Percentiles rank a stretch among this genome's conserved stretches.
These are phyloP conservation scores for Boletellus ananas DNA, from an alignment of 768 basidiomycete species.

Conservation along the genomic window DNA sequence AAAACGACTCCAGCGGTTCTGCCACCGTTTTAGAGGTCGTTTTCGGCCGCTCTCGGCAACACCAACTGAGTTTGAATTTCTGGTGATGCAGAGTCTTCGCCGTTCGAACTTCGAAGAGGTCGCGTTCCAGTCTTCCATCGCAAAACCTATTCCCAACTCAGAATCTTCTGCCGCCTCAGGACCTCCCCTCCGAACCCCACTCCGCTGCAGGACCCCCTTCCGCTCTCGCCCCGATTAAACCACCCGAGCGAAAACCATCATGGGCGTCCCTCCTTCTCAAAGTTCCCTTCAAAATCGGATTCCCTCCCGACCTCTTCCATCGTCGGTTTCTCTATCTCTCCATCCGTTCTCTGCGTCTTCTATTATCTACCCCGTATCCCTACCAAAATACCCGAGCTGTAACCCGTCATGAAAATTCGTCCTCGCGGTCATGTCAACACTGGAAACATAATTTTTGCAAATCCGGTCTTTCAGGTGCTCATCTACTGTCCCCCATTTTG, in stretches of 20 bases:
- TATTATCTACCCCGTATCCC: slow-evolving; percentile 30
- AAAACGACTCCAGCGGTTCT: no score
- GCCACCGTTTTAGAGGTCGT: no score
- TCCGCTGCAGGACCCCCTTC: not conserved
- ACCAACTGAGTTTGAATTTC: no score
- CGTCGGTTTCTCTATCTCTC: slow-evolving; percentile 72
- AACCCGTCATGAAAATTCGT: slow-evolving; percentile 37
- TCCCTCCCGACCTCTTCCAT: slow-evolving; percentile 67
- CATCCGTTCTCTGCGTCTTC: slow-evolving; percentile 30
- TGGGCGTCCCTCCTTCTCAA: slow-evolving; percentile 72
- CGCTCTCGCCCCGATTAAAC: slow-evolving; percentile 19
- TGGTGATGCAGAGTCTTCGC: no score
- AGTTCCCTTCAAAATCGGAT: slow-evolving; percentile 39
- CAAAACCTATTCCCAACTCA: slow-evolving; percentile 5
- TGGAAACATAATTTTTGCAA: slow-evolving; percentile 98
- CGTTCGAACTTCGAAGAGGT: no score
- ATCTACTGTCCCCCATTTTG: slow-evolving; percentile 86
- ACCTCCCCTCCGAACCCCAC: not conserved
- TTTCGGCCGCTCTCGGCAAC: no score
- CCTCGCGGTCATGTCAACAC: slow-evolving; percentile 88
- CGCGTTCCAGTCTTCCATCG: no score
- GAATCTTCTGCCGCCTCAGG: not conserved
- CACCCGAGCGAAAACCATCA: slow-evolving; percentile 50
- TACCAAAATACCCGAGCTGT: slow-evolving; percentile 46
- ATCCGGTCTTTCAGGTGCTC: slow-evolving; percentile 87